Evolutionary conservation across 2,329 filamentous ascomycete species (phyloP).

Genomic region (Amauroascus niger): DNA sequence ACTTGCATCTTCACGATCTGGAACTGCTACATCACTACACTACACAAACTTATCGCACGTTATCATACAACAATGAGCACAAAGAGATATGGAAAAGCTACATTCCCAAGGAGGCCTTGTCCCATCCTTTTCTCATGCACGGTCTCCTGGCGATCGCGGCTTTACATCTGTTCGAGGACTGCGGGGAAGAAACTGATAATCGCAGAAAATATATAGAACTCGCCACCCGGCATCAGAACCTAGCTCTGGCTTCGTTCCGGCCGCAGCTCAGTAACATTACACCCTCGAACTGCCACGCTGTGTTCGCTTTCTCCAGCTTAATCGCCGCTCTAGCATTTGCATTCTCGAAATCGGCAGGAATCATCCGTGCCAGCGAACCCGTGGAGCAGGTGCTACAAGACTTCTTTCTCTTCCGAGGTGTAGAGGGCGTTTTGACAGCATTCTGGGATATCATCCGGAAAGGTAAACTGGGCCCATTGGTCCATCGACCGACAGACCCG

Average conservation of each 20-base stretch:
- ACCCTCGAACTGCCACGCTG: slow-evolving; percentile 25
- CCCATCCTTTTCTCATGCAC: slow-evolving; percentile 24
- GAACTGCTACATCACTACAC: slow-evolving; percentile 38
- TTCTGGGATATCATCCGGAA: slow-evolving; percentile 20
- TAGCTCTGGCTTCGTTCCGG: slow-evolving; percentile 23
- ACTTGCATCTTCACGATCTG: slow-evolving; percentile 32
- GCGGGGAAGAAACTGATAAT: slow-evolving; percentile 19
- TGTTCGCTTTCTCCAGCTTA: slow-evolving; percentile 27
- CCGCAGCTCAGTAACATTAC: slow-evolving; percentile 22
- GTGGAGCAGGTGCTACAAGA: slow-evolving; percentile 23
- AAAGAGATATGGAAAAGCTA: slow-evolving; percentile 20
- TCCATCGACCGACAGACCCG: slow-evolving; percentile 14
- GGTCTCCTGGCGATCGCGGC: slow-evolving; percentile 23
- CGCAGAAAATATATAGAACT: slow-evolving; percentile 22
- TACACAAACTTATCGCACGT: slow-evolving; percentile 26
- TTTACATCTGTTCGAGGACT: slow-evolving; percentile 22
- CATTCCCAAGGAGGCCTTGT: slow-evolving; percentile 21
- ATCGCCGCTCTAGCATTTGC: slow-evolving; percentile 28
- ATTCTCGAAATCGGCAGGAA: slow-evolving; percentile 19
- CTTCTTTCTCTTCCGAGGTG: slow-evolving; percentile 24
- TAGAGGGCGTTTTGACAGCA: slow-evolving; percentile 22
- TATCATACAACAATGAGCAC: slow-evolving; percentile 19
- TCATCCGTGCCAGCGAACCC: slow-evolving; percentile 15
- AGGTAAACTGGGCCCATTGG: slow-evolving; percentile 20
- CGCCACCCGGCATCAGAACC: slow-evolving; percentile 24